Conservation (phyloP, 768 basidiomycete species). For the Amanita rubescens region DNA sequence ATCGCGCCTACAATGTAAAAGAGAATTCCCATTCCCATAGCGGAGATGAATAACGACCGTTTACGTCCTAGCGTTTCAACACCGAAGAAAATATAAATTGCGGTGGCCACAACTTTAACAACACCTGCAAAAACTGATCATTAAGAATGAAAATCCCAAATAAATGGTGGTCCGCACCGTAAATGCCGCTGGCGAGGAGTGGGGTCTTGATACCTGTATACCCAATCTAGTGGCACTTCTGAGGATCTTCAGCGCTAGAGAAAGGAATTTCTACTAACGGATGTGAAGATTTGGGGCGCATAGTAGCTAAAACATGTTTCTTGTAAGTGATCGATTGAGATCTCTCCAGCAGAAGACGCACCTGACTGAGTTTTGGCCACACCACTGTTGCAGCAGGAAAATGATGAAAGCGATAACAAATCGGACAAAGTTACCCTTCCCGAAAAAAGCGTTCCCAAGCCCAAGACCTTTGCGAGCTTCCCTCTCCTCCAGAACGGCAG, state of each 20-base stretch:
- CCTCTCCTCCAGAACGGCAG: constrained; percentile 68
- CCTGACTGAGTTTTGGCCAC: constrained; percentile 76
- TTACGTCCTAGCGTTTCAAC: constrained; percentile 67
- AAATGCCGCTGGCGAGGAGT: constrained; percentile 67
- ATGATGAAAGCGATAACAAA: constrained; percentile 82
- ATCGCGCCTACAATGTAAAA: constrained; percentile 85
- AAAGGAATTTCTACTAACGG: constrained; percentile 29
- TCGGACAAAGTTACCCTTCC: constrained; percentile 74
- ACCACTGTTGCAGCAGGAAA: constrained; percentile 78
- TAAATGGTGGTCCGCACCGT: constrained; percentile 25
- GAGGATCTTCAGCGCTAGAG: constrained; percentile 1
- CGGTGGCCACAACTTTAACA: constrained; percentile 61
- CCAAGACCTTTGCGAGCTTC: constrained; percentile 60
- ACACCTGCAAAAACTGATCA: constrained; percentile 25
- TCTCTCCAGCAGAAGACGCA: constrained; percentile 15
- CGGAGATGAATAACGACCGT: constrained; percentile 62
- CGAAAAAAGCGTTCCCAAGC: constrained; percentile 63
- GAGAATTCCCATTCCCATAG: constrained; percentile 68
- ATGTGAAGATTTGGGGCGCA: constrained; percentile 65
- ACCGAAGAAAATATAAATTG: constrained; percentile 58
- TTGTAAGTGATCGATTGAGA: background rate
- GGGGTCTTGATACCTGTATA: constrained; percentile 51
- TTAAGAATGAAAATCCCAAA: background rate
- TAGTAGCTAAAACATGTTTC: constrained; percentile 42
- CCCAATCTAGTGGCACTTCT: constrained; percentile 44